Base-by-base conservation (phyloP, 495 filamentous ascomycete species). In the Aspergillus carlsbadensis region DNA sequence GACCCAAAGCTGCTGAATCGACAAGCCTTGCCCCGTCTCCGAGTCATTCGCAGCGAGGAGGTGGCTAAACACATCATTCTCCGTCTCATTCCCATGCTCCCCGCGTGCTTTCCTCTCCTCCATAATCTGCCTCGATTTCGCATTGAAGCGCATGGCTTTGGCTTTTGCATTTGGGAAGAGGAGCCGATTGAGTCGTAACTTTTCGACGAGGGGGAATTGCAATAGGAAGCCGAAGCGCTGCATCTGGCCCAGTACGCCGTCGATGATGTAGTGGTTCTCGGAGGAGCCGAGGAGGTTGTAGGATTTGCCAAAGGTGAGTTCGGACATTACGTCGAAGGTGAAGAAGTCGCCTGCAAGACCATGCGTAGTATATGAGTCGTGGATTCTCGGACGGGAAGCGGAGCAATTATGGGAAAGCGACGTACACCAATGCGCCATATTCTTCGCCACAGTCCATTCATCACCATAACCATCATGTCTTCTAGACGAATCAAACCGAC, bases 51-150 rank as follows among this genome's bases (percentile, higher is more conserved):
- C 81, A 41, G 81, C 79, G 17, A 85, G 77, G n/a, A 86, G 72
- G 58, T 83, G 75, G 63, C 80, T 79, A 70, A 86, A 85, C 67
- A 84, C 82, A 63, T 85, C 84, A 41, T 80, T 78, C 6, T 76
- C 71, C 44, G 74, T 75, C 20, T 14, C 14, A 11, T 33, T 55
- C 13, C 14, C 54, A 36, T 43, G 45, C 15, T 50, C 24, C 26
- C 31, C 35, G 26, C 26, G 26, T 6, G 26, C 37, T 26, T 43
- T 18, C 6, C 40, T 5, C 40, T 11, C 20, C 35, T 39, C 48
- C 46, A 29, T 57, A 22, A 43, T 21, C 15, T 21, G 15, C 20
- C 26, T 3, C 10, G 17, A 13, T 10, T 22, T 10, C 3, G 10
- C 15, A 24, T 10, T 21, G 5, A 22, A 21, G 22, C 10, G 40